These are phyloP conservation scores for Phytophthora boehmeriae DNA, from an alignment of 352 stramenopile genomes.

Conservation along the genomic window DNA sequence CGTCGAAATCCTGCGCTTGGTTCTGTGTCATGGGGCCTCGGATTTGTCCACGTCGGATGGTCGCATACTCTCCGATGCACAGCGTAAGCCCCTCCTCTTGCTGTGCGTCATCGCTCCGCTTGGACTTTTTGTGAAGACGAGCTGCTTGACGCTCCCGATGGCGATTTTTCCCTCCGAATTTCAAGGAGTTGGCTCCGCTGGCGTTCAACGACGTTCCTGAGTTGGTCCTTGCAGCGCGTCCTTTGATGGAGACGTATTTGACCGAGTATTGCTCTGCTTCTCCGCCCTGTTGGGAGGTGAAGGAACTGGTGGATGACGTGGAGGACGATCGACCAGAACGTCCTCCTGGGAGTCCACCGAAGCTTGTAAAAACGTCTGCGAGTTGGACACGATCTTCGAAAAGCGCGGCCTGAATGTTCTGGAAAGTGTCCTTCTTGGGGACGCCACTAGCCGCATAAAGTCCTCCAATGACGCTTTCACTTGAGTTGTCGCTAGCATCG, in stretches of 20 bases:
- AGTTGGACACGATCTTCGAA: constrained; percentile 65
- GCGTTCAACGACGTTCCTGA: constrained; percentile 15
- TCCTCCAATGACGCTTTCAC: constrained; percentile 66
- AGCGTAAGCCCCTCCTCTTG: constrained; percentile 46
- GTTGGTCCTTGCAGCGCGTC: constrained; percentile 22
- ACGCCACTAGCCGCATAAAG: constrained; percentile 67
- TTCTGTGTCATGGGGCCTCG: constrained; percentile 36
- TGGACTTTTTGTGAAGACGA: constrained; percentile 9
- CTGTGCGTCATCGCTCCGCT: constrained; percentile 8
- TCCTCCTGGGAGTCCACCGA: constrained; percentile 31
- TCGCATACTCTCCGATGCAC: constrained; percentile 70
- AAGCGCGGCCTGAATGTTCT: constrained; percentile 60
- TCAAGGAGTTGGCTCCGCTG: constrained; percentile 35
- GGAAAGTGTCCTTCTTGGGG: constrained; percentile 52
- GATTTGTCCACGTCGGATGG: constrained; percentile 51
- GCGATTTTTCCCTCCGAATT: constrained; percentile 48
- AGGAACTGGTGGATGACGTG: constrained; percentile 33
- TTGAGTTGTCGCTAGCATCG: constrained; percentile 60
- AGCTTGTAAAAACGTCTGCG: constrained; percentile 67
- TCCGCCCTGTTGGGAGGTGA: constrained; percentile 15
- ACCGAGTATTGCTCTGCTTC: constrained; percentile 54
- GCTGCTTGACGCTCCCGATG: constrained; percentile 25
- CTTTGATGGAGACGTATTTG: constrained; percentile 63
- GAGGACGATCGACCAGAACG: constrained; percentile 26
- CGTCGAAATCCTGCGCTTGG: constrained; percentile 38